Conservation (phyloP, 768 basidiomycete genomes). For the Gymnopilus dilepis region DNA sequence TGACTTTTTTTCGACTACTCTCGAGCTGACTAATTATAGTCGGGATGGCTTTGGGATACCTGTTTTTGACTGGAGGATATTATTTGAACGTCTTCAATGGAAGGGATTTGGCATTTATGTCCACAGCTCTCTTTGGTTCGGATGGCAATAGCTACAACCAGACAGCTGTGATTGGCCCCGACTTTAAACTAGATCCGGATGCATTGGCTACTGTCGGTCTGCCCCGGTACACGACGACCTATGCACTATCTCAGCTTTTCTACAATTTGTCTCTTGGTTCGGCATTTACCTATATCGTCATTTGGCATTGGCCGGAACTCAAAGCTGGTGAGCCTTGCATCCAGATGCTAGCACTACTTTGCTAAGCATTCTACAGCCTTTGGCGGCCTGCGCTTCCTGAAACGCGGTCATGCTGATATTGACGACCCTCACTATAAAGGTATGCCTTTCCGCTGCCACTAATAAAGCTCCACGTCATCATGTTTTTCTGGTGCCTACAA, state of each 20-base stretch:
- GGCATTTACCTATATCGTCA: constrained; percentile 51
- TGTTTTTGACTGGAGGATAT: constrained; percentile 56
- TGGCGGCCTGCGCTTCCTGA: constrained; percentile 45
- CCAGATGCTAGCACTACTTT: neutral
- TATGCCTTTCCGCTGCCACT: constrained; percentile 18
- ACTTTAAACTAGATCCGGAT: constrained; percentile 56
- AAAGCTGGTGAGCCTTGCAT: constrained; percentile 36
- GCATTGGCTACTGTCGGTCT: constrained; percentile 53
- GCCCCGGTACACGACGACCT: constrained; percentile 54
- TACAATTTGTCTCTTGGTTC: constrained; percentile 57
- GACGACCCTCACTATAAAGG: constrained; percentile 57
- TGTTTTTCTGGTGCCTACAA: neutral
- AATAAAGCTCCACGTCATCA: too few relatives aligned
- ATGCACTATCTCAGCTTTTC: constrained; percentile 51
- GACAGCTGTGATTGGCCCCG: constrained; percentile 52
- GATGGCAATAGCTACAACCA: constrained; percentile 62
- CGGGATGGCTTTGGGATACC: constrained; percentile 56
- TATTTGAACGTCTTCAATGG: constrained; percentile 48
- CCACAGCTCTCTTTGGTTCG: constrained; percentile 55
- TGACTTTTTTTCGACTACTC: too few relatives aligned
- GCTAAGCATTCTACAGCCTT: constrained; percentile 37
- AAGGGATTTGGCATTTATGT: constrained; percentile 37
- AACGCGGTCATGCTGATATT: constrained; percentile 42
- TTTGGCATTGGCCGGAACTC: constrained; percentile 60
- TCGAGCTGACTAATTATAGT: constrained; percentile 30